Percentiles rank a stretch among this genome's conserved stretches.
phyloP scores from a whole-genome alignment of 176 grass and related monocot species.

The Elymus sibiricus region DNA sequence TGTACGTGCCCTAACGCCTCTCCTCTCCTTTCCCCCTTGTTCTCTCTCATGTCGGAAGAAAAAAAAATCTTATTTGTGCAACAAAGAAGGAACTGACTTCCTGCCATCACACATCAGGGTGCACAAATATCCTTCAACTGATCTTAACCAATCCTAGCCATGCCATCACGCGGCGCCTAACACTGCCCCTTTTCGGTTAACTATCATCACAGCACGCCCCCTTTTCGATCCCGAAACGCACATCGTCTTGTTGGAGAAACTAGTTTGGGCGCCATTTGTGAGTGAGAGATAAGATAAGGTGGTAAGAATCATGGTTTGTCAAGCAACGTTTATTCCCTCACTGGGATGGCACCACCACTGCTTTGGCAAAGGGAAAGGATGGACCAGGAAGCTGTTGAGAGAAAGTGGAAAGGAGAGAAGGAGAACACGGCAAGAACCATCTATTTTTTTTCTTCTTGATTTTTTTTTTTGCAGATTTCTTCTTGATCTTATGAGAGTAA shows the following conservation, averaged over 20 bases:
- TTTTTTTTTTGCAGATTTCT: too few relatives aligned
- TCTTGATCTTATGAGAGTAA: neutral
- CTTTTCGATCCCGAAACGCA: neutral
- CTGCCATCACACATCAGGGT: neutral
- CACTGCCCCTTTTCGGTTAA: neutral
- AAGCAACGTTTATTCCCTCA: neutral
- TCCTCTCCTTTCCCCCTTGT: too few relatives aligned
- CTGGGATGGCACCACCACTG: neutral
- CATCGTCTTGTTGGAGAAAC: constrained; percentile 16
- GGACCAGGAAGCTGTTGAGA: neutral
- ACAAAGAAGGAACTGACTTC: neutral
- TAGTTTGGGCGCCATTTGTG: constrained; percentile 3
- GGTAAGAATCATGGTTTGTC: constrained; percentile 1
- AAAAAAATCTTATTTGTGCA: too few relatives aligned
- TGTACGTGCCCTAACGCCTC: too few relatives aligned
- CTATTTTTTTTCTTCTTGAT: neutral
- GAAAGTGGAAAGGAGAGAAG: neutral
- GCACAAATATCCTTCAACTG: neutral
- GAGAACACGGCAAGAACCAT: constrained; percentile 21
- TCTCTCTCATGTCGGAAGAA: too few relatives aligned
- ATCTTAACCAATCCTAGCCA: neutral
- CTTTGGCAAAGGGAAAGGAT: constrained; percentile 7
- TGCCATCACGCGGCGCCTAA: neutral
- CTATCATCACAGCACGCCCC: neutral
- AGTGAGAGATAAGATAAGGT: neutral